Base-by-base conservation (phyloP, 2,329 filamentous ascomycete genomes). In the Lecanicillium sp. region DNA sequence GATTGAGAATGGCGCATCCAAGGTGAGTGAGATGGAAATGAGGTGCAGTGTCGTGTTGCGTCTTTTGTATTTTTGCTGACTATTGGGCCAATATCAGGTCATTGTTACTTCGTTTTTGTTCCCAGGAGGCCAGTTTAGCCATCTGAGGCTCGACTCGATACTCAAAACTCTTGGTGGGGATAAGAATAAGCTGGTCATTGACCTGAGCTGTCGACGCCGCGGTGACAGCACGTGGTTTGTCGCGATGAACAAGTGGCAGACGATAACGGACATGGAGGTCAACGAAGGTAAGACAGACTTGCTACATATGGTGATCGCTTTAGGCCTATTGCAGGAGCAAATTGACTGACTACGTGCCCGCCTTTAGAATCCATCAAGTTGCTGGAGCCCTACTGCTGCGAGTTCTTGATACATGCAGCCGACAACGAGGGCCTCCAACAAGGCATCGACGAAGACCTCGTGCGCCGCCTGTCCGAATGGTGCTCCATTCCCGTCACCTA, bases 181-280 rank as follows among this genome's bases (percentile, higher is more conserved):
- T 57, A 87, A 72, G 57, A 66, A 70, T 35, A 92, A 86, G 62
- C 77, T 98, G 35, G 90, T 98, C 49, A 89, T 98, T 57, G 92
- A 98, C 57, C 74, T 98, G 17, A 95, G 88, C 62, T 98, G 92
- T 58, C 79, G 92, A 37, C 73, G 81, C 42, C 81, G 80, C 44
- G 84, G 73, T 28, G 66, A 71, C 4, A 70, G 81, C 40, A 81
- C 69, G 29, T 98, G 92, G 92, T 88, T 85, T 53, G 92, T 98
- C n/a, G 90, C 92, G 40, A 98, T 94, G 83, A 87, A 98, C 62
- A 94, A 94, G 61, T 98, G 92, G 92, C 92, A 97, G 70, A 95
- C 87, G 2, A 82, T 97, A 40, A 97, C 92, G 2, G 87, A 96
- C 54, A 94, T 95, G 80, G 87, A 96, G 58, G 79, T 98, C 47